Percentiles rank a stretch among this genome's conserved stretches.
These are phyloP conservation scores for Phialophora macrospora DNA, from an alignment of 2,329 filamentous ascomycete genomes.

Conservation along the genomic window DNA sequence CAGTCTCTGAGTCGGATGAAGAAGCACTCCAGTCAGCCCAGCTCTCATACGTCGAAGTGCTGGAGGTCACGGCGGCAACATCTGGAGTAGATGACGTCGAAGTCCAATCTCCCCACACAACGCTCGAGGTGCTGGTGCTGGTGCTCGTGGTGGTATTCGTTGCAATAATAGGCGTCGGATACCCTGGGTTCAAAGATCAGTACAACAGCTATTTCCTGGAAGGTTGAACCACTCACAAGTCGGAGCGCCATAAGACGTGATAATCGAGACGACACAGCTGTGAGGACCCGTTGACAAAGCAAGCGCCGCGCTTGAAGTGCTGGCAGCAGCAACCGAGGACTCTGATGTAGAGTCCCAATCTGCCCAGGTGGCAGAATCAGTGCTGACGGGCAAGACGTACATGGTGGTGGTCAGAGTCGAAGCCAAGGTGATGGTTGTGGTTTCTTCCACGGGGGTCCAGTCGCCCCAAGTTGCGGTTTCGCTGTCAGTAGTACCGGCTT, in stretches of 20 bases:
- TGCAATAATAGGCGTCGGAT: conserved; percentile 30
- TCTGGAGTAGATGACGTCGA: conserved; percentile 38
- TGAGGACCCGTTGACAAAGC: conserved; percentile 13
- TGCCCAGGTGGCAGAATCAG: conserved; percentile 45
- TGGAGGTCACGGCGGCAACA: conserved; percentile 40
- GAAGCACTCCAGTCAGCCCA: conserved; percentile 32
- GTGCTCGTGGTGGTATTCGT: conserved; percentile 21
- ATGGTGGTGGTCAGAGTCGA: conserved; percentile 70
- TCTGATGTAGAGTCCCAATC: conserved; percentile 34
- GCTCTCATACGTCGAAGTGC: conserved; percentile 34
- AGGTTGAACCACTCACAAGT: conserved; percentile 33
- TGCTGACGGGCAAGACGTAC: conserved; percentile 74
- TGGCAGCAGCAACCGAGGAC: conserved; percentile 10
- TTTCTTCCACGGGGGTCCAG: conserved; percentile 53
- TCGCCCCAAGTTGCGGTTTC: conserved; percentile 38
- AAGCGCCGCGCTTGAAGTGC: neutral
- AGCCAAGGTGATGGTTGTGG: conserved; percentile 63
- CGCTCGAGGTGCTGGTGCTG: conserved; percentile 40
- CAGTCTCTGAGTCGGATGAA: conserved; percentile 8
- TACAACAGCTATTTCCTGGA: neutral
- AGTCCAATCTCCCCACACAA: conserved; percentile 32
- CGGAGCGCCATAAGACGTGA: conserved; percentile 37
- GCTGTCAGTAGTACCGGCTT: conserved; percentile 52
- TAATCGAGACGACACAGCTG: conserved; percentile 32
- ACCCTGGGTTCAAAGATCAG: conserved; percentile 26